Evolutionary conservation across 129 eudicot genomes (phyloP).

Genomic region (Pseudognaphalium luteoalbum): DNA sequence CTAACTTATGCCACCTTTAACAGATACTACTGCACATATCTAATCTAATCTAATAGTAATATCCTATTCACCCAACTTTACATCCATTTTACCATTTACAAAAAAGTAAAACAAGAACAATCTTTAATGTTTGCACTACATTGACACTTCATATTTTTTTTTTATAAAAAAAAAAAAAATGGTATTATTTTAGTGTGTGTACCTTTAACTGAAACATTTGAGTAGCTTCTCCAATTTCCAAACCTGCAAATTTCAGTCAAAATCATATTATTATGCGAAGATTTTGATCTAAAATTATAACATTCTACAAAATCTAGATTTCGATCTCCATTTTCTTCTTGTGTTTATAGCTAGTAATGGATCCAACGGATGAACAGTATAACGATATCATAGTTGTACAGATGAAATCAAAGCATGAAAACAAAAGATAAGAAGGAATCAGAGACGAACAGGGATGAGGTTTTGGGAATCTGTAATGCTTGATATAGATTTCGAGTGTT

Average conservation of each 20-base stretch:
- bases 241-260: conserved; percentile 39
- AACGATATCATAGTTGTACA: neutral
- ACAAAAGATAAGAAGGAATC: conserved; percentile 1
- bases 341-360: neutral
- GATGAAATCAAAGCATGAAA: conserved; percentile 16
- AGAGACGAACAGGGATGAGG: conserved; percentile 31
- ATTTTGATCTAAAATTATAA: neutral
- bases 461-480: conserved; percentile 32
- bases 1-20: neutral
- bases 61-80: neutral
- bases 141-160: too few relatives aligned
- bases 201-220: conserved; percentile 44
- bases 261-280: neutral
- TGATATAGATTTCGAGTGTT: conserved; percentile 36
- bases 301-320: neutral
- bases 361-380: neutral
- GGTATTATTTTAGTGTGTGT: too few relatives aligned
- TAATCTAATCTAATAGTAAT: neutral
- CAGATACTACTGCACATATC: conserved; percentile 5
- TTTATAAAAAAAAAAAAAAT: too few relatives aligned
- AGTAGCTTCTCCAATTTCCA: conserved; percentile 46
- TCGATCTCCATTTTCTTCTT: neutral
- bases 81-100: neutral
- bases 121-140: neutral
- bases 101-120: neutral